Conservation (phyloP, 495 filamentous ascomycete species). For the Penicillium ucsense region DNA sequence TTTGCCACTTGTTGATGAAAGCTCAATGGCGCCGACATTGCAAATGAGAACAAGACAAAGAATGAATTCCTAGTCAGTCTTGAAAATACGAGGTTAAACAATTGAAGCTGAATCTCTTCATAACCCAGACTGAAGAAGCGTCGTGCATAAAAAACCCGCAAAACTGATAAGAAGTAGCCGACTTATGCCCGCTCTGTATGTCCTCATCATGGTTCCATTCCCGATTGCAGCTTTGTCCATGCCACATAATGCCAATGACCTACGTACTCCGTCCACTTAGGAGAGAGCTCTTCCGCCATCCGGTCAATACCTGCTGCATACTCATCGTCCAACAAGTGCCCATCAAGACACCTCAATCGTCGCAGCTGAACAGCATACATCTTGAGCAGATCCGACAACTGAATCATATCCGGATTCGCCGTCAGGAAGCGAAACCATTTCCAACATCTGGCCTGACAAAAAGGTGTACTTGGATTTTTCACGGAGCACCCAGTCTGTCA, state of each 20-base stretch:
- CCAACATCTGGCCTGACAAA: background rate
- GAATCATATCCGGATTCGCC: background rate
- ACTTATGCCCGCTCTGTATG: too few species aligned
- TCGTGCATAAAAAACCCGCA: background rate
- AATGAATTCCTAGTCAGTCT: too few species aligned
- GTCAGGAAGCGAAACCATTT: background rate
- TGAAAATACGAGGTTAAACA: too few species aligned
- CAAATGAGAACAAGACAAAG: too few species aligned
- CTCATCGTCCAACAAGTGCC: background rate
- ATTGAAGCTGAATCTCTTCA: too few species aligned
- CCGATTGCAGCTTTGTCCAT: background rate
- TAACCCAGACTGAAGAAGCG: too few species aligned
- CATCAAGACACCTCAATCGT: background rate
- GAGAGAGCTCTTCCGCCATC: background rate
- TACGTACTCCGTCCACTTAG: background rate
- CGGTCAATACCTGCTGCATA: background rate
- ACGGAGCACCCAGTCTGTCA: background rate
- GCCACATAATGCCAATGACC: background rate
- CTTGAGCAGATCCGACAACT: background rate
- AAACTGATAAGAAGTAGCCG: background rate
- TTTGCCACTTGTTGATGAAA: too few species aligned
- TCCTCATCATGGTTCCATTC: background rate
- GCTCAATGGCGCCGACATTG: too few species aligned
- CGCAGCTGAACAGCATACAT: background rate
- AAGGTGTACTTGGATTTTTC: background rate